Base-by-base conservation (phyloP, 352 stramenopile genomes). In the Pythium monospermum region DNA sequence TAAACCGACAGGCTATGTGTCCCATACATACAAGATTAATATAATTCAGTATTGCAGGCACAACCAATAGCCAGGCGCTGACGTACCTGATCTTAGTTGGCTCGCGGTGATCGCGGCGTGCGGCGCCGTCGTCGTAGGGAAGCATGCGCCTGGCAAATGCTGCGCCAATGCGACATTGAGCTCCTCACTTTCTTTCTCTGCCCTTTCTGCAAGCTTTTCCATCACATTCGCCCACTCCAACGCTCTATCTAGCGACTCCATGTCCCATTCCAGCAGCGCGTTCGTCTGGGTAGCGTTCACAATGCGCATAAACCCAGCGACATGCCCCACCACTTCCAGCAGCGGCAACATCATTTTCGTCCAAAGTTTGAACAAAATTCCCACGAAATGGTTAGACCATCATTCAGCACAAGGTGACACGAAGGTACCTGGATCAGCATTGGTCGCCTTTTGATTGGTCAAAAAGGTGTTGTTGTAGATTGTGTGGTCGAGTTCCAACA, bases 401-500 rank as follows among this genome's bases (percentile, higher is more conserved):
- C n/a, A n/a, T n/a, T n/a, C n/a, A n/a, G n/a, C n/a, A n/a, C n/a
- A n/a, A n/a, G 49, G 63, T 71, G 49, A 50, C 58, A 30, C 58
- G 63, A 71, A 71, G 49, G 63, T 71, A 18, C 52, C 36, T 46
- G 19, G 49, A 62, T 41, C 4, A n/a, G 12, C 18, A 4, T 48
- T 43, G 2, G 19, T 43, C n/a, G 6, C 23, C 6, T n/a, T 59
- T 18, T 59, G 48, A 67, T 68, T 68, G 59, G 59, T 12, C 35
- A 33, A 68, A 68, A 63, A 26, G 5, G 4, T 5, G 2, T 19
- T n/a, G 26, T 13, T 8, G 16, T n/a, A 23, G 46, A 59, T 39
- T 35, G 53, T 64, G 53, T 68, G 59, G 59, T 69, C 44, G 33
- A 47, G 38, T 62, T 47, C 57, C 57, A 30, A 43, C 57, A 49